phyloP scores from a whole-genome alignment of 2,329 filamentous ascomycete genomes.

The Capronia epimyces region DNA sequence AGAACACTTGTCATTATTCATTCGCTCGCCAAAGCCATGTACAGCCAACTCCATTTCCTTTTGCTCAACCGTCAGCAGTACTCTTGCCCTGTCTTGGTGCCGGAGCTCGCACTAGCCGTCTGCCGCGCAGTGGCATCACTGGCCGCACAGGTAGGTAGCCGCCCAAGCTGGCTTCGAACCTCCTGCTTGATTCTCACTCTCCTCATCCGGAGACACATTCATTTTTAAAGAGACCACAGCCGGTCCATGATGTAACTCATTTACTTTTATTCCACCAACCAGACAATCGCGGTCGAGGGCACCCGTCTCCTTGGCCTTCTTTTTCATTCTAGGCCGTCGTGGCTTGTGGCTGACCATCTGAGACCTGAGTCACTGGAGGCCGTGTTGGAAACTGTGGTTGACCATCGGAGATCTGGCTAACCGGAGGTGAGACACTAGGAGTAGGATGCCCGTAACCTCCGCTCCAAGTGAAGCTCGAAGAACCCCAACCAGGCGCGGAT shows the following conservation, averaged over 20 bases:
- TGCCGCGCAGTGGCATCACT: no score
- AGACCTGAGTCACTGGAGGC: conserved; percentile 17
- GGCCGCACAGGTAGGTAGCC: no score
- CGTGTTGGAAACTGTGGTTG: conserved; percentile 11
- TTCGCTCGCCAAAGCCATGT: no score
- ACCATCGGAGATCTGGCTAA: conserved; percentile 21
- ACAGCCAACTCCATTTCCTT: no score
- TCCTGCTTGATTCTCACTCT: neutral
- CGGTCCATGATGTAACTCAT: neutral
- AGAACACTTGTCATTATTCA: no score
- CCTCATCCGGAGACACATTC: neutral
- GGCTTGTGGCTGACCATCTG: conserved; percentile 27
- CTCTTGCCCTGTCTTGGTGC: no score
- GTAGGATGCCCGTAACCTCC: conserved; percentile 12
- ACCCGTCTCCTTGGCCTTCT: neutral
- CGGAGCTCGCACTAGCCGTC: no score
- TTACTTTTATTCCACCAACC: neutral
- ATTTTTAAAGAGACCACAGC: neutral
- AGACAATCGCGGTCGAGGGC: no score
- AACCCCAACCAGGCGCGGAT: neutral
- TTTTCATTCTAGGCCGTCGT: neutral
- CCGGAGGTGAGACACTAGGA: conserved; percentile 7
- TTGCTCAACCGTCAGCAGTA: no score
- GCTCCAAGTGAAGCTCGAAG: conserved; percentile 3
- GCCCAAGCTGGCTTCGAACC: no score